Conservation (phyloP, 75 land plant species). For the Selaginella moellendorffii region DNA sequence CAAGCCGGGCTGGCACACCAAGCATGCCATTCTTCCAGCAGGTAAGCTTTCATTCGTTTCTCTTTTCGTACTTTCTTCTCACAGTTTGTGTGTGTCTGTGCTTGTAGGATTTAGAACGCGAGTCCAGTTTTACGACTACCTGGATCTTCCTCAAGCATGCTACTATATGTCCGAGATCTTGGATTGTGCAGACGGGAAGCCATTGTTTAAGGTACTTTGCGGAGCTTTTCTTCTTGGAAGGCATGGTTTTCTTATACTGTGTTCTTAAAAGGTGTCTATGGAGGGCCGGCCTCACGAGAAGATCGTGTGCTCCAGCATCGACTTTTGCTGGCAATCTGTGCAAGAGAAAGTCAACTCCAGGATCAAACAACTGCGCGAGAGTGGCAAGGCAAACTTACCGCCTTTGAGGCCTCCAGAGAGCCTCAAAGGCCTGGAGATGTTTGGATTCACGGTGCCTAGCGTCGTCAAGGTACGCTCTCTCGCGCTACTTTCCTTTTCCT, state of each 20-base stretch:
- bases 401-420: constrained; percentile 66
- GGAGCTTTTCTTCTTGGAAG: not conserved
- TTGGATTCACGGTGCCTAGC: constrained; percentile 57
- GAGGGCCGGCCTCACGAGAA: constrained; percentile 60
- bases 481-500: not conserved
- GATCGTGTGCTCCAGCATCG: constrained; percentile 45
- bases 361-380: constrained; percentile 39
- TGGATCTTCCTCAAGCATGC: constrained; percentile 59
- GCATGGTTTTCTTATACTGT: not conserved
- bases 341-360: constrained; percentile 69
- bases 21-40: constrained; percentile 55
- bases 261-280: constrained; percentile 35
- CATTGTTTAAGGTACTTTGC: constrained; percentile 65
- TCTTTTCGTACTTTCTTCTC: constrained; percentile 3
- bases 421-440: constrained; percentile 75
- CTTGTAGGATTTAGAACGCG: constrained; percentile 78
- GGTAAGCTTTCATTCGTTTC: constrained; percentile 25
- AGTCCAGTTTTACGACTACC: constrained; percentile 41
- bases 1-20: constrained; percentile 44
- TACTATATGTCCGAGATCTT: constrained; percentile 72
- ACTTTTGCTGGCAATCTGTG: constrained; percentile 88
- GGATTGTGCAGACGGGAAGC: constrained; percentile 44
- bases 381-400: constrained; percentile 42
- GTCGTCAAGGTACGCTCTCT: constrained; percentile 43
- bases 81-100: not conserved